A percentile compares a stretch with the other conserved stretches of the same genome.
These are phyloP conservation scores for Caryopteris hybrid DNA, from an alignment of 305 asterid genomes.

Conservation along the genomic window DNA sequence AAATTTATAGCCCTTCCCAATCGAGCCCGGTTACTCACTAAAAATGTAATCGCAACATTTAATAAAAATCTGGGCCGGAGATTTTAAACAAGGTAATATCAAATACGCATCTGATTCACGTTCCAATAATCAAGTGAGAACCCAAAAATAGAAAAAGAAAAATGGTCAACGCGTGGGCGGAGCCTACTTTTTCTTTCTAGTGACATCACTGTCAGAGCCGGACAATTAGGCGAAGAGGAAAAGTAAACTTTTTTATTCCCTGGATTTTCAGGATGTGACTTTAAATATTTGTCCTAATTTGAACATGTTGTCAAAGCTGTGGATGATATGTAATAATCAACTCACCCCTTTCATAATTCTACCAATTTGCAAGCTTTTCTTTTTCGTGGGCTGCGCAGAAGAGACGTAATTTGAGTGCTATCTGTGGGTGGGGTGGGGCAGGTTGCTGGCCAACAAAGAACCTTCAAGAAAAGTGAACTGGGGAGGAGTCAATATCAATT, in stretches of 20 bases:
- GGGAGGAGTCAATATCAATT: conserved; percentile 15
- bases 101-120: neutral
- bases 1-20: too few species aligned
- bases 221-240: conserved; percentile 6
- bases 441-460: conserved; percentile 23
- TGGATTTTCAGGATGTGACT: neutral
- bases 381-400: neutral
- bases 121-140: conserved; percentile 8
- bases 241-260: neutral
- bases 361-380: neutral
- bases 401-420: neutral
- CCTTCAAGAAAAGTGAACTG: conserved; percentile 21
- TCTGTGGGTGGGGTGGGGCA: conserved; percentile 3
- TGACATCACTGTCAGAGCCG: conserved; percentile 11
- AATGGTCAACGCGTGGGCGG: conserved; percentile 15
- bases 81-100: conserved; percentile 3
- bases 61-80: neutral
- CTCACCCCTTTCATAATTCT: neutral
- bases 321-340: conserved; percentile 7
- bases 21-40: neutral
- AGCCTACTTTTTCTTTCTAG: conserved; percentile 8
- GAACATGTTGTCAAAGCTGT: conserved; percentile 20
- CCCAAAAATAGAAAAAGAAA: neutral
- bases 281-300: neutral
- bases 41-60: neutral